These are phyloP conservation scores for Panicum hallii DNA, from an alignment of 202 grass and related monocot species.

Conservation along the genomic window DNA sequence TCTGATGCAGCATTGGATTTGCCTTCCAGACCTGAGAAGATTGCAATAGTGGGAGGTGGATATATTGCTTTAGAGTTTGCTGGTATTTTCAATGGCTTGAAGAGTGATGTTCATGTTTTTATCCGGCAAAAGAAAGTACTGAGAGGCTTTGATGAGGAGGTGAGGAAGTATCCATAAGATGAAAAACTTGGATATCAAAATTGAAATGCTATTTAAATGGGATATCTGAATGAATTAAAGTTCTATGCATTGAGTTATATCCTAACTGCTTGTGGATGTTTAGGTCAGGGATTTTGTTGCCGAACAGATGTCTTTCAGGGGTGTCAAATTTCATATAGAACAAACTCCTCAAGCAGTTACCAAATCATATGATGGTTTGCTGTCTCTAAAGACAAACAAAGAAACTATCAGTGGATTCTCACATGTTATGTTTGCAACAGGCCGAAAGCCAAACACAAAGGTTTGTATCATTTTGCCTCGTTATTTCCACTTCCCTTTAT, in stretches of 20 bases:
- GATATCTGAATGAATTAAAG: neutral
- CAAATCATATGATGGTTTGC: slow-evolving; percentile 68
- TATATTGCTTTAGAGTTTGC: slow-evolving; percentile 93
- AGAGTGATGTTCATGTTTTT: slow-evolving; percentile 83
- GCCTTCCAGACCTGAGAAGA: slow-evolving; percentile 68
- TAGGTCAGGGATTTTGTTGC: slow-evolving; percentile 89
- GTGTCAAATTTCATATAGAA: slow-evolving; percentile 80
- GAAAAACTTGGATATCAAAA: neutral
- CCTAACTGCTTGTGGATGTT: slow-evolving; percentile 11
- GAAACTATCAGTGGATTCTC: slow-evolving; percentile 78
- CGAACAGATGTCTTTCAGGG: slow-evolving; percentile 86
- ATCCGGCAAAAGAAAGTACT: slow-evolving; percentile 81
- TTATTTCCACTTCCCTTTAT: slow-evolving; percentile 25
- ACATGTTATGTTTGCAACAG: slow-evolving; percentile 97
- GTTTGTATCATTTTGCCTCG: slow-evolving; percentile 45
- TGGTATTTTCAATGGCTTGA: slow-evolving; percentile 80
- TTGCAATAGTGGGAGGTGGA: slow-evolving; percentile 86
- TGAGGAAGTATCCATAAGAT: slow-evolving; percentile 27
- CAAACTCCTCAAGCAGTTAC: slow-evolving; percentile 68
- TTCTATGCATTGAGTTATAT: neutral
- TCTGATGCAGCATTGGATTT: slow-evolving; percentile 84
- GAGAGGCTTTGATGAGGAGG: slow-evolving; percentile 86
- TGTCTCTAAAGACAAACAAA: slow-evolving; percentile 89
- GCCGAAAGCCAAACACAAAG: slow-evolving; percentile 84
- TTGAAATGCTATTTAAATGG: neutral